Conservation (phyloP, 345 rosid genomes). For the Eucalyptus polyanthemos region DNA sequence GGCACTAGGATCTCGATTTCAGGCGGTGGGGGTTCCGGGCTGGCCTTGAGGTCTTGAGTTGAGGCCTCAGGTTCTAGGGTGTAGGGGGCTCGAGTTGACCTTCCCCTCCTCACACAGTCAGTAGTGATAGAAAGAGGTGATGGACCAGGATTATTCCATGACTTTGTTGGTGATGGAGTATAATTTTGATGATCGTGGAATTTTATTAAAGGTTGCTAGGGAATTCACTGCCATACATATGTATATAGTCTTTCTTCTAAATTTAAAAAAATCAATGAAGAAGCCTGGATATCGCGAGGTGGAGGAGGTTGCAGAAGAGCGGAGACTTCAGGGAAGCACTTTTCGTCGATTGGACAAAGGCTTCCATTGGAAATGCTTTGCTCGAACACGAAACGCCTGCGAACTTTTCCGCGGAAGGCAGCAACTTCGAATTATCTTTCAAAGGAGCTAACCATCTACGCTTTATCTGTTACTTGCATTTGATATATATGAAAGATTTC, state of each 20-base stretch:
- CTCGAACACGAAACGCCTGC: too few relatives aligned
- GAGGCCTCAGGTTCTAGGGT: background rate
- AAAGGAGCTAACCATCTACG: background rate
- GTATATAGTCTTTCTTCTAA: background rate
- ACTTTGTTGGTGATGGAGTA: background rate
- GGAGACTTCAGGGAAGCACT: too few relatives aligned
- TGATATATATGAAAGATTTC: background rate
- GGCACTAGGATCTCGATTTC: background rate
- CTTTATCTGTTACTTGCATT: background rate
- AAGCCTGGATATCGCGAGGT: too few relatives aligned
- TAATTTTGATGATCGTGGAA: background rate
- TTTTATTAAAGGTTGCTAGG: background rate
- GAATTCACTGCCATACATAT: background rate
- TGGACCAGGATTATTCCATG: background rate
- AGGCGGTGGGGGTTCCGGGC: background rate
- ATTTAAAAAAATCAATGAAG: background rate
- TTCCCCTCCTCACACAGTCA: background rate
- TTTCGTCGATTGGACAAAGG: too few relatives aligned
- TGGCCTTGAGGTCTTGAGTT: fast-evolving
- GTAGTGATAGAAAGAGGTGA: background rate
- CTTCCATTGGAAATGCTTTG: too few relatives aligned
- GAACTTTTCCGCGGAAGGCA: too few relatives aligned
- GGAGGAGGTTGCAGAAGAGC: too few relatives aligned
- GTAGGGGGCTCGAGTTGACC: background rate
- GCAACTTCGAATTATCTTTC: too few relatives aligned